These are phyloP conservation scores for Ochetophila trinervis DNA, from an alignment of 306 rosid genomes.

Conservation along the genomic window DNA sequence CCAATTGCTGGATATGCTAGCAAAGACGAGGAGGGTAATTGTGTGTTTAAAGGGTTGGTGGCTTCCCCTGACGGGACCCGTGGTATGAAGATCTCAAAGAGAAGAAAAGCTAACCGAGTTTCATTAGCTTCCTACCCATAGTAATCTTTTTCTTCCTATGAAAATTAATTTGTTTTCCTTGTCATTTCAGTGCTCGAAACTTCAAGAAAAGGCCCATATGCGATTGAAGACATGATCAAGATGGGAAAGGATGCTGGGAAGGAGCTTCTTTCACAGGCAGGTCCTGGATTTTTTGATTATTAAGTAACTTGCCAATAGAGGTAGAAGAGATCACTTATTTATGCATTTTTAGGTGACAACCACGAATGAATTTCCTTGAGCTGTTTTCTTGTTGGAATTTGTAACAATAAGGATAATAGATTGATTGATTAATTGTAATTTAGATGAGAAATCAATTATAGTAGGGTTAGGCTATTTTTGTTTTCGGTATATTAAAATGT, in stretches of 20 bases:
- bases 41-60: conserved; percentile 80
- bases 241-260: conserved; percentile 87
- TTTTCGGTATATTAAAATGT: background rate
- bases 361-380: conserved; percentile 4
- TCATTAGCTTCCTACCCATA: background rate
- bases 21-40: conserved; percentile 62
- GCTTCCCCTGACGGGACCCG: conserved; percentile 82
- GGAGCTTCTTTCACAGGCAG: conserved; percentile 82
- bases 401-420: conserved; percentile 1
- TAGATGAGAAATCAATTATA: conserved; percentile 13
- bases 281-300: conserved; percentile 69
- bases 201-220: conserved; percentile 63
- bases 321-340: background rate
- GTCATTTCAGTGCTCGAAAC: conserved; percentile 66
- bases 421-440: conserved; percentile 13
- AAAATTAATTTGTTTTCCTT: background rate
- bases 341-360: conserved; percentile 10
- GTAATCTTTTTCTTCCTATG: too few species aligned
- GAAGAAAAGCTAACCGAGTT: conserved; percentile 8
- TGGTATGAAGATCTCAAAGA: conserved; percentile 36
- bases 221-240: conserved; percentile 61
- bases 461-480: background rate
- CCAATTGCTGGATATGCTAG: conserved; percentile 88
- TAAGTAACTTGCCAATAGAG: conserved; percentile 9
- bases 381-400: background rate